phyloP scores from a whole-genome alignment of 2,329 filamentous ascomycete species.

The Emergomyces africanus region DNA sequence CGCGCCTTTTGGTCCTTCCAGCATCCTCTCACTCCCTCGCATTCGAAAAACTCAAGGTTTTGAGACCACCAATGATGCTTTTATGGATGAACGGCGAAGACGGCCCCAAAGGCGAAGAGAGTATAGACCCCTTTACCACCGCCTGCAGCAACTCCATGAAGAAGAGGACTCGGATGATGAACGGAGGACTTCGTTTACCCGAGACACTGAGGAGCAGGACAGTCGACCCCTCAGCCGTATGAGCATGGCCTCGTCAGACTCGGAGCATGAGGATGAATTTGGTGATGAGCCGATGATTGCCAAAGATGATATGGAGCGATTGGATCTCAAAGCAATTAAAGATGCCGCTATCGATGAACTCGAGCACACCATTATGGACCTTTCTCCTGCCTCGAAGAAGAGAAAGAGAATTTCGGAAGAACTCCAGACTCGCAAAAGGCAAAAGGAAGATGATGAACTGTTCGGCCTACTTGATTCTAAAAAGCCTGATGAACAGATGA shows the following conservation, averaged over 20 bases:
- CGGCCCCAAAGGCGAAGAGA: conserved; percentile 44
- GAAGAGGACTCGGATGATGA: conserved; percentile 85
- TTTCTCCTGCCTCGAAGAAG: conserved; percentile 10
- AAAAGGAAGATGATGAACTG: conserved; percentile 72
- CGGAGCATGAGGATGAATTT: conserved; percentile 39
- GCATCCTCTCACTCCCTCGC: conserved; percentile 53
- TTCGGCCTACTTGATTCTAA: conserved; percentile 45
- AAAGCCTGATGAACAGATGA: conserved; percentile 34
- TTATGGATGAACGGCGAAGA: conserved; percentile 55
- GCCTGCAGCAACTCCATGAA: conserved; percentile 59
- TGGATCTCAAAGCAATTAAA: conserved; percentile 8
- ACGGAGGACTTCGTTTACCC: conserved; percentile 49
- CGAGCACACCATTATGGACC: conserved; percentile 13
- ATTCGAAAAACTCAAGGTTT: conserved; percentile 55
- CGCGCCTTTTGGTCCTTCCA: conserved; percentile 21
- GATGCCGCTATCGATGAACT: conserved; percentile 16
- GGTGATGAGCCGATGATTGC: conserved; percentile 11
- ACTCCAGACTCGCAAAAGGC: conserved; percentile 53
- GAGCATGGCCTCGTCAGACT: conserved; percentile 40
- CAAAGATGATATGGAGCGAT: conserved; percentile 14
- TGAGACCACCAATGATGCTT: conserved; percentile 48
- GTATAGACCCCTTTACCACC: conserved; percentile 71
- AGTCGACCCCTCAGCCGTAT: conserved; percentile 66
- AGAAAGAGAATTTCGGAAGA: conserved; percentile 23
- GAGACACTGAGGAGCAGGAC: conserved; percentile 76